phyloP scores from a whole-genome alignment of 495 filamentous ascomycete genomes.

The Geopyxis carbonaria region DNA sequence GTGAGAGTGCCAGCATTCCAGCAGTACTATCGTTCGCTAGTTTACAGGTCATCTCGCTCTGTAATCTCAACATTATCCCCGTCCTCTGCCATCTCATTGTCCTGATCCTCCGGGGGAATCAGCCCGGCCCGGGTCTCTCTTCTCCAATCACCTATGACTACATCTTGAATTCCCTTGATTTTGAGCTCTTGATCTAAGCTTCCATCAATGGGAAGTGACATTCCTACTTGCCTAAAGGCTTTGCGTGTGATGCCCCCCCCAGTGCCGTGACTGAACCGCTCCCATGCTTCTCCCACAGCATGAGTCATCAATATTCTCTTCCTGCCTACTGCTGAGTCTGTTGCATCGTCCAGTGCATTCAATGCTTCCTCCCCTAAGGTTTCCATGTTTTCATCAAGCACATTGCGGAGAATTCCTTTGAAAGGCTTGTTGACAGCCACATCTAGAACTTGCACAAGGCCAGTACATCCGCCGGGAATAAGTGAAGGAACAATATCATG shows the following conservation, averaged over 20 bases:
- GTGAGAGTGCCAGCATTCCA: too few relatives aligned
- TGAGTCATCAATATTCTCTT: background rate
- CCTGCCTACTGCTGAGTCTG: background rate
- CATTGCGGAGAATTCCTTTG: constrained; percentile 2
- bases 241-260: background rate
- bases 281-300: constrained; percentile 6
- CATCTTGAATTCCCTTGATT: too few relatives aligned
- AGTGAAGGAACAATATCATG: constrained; percentile 1
- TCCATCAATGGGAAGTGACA: constrained; percentile 1
- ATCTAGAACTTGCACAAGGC: constrained; percentile 6
- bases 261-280: constrained; percentile 1
- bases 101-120: too few relatives aligned
- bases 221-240: background rate
- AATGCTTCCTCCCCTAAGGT: too few relatives aligned
- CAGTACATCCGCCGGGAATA: constrained; percentile 3
- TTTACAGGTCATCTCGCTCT: too few relatives aligned
- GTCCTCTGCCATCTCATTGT: too few relatives aligned
- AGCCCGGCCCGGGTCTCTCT: too few relatives aligned
- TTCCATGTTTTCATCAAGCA: constrained; percentile 2
- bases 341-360: too few relatives aligned
- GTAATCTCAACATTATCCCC: too few relatives aligned
- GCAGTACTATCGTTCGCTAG: too few relatives aligned
- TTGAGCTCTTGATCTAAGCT: constrained; percentile 2
- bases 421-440: constrained; percentile 7
- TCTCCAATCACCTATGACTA: too few relatives aligned